phyloP scores from a whole-genome alignment of 2,329 filamentous ascomycete species.

The Pseudophaeomoniella oleicola region DNA sequence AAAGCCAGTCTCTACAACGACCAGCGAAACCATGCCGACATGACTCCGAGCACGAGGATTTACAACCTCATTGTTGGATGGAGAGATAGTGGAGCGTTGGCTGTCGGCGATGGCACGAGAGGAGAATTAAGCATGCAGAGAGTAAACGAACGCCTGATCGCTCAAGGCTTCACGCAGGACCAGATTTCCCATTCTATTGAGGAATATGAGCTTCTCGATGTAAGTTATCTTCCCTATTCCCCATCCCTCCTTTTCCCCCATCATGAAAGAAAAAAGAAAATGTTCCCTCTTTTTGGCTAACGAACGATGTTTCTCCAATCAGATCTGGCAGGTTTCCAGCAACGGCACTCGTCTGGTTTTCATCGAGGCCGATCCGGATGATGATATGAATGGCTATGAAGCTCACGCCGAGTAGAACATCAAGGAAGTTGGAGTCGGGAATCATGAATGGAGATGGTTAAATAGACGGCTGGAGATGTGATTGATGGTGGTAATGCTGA shows the following conservation, averaged over 20 bases:
- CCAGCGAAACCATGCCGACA: slow-evolving; percentile 44
- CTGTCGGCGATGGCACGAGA: slow-evolving; percentile 56
- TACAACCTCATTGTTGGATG: slow-evolving; percentile 87
- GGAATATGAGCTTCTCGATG: slow-evolving; percentile 77
- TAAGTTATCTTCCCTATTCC: slow-evolving; percentile 40
- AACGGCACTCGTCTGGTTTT: slow-evolving; percentile 59
- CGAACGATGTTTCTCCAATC: too few species aligned
- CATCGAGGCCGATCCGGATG: slow-evolving; percentile 44
- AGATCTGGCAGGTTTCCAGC: slow-evolving; percentile 69
- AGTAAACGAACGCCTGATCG: slow-evolving; percentile 80
- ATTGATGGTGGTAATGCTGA: too few species aligned
- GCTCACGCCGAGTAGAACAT: too few species aligned
- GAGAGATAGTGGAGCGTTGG: slow-evolving; percentile 67
- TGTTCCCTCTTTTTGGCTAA: neutral
- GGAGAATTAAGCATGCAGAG: slow-evolving; percentile 75
- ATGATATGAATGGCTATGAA: slow-evolving; percentile 29
- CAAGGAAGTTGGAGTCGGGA: too few species aligned
- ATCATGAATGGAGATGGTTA: too few species aligned
- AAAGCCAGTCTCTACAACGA: slow-evolving; percentile 81
- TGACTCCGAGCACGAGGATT: slow-evolving; percentile 76
- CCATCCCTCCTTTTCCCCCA: neutral
- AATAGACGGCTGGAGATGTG: too few species aligned
- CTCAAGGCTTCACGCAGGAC: slow-evolving; percentile 92
- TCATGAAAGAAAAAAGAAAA: neutral
- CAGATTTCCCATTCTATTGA: slow-evolving; percentile 77